Evolutionary conservation across 2,329 filamentous ascomycete species (phyloP).

Genomic region (Ascochyta lentis): DNA sequence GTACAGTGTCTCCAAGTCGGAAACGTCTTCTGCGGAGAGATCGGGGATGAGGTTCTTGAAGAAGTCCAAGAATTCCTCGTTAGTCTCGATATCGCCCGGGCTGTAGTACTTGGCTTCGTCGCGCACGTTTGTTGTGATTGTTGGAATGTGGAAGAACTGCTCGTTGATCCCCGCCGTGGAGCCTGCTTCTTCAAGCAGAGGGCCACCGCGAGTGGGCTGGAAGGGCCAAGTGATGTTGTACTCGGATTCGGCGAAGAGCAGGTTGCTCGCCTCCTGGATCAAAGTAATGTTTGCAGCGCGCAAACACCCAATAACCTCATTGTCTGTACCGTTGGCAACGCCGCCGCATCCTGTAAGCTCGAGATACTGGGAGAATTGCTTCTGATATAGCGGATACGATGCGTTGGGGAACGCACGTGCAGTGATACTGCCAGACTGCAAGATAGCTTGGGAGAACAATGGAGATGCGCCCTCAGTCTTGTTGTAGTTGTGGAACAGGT

Average conservation of each 20-base stretch:
- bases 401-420: constrained; percentile 37
- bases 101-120: constrained; percentile 38
- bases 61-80: constrained; percentile 44
- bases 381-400: constrained; percentile 38
- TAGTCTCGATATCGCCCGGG: constrained; percentile 36
- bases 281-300: constrained; percentile 45
- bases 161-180: constrained; percentile 39
- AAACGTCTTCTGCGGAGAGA: constrained; percentile 24
- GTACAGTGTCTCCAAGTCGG: constrained; percentile 30
- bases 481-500: constrained; percentile 41
- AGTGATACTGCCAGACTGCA: constrained; percentile 38
- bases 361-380: constrained; percentile 31
- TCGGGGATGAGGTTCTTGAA: constrained; percentile 31
- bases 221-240: constrained; percentile 55
- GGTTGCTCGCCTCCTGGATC: constrained; percentile 47
- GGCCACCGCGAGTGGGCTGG: constrained; percentile 53
- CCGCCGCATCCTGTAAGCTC: constrained; percentile 24
- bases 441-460: constrained; percentile 35
- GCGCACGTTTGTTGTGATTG: constrained; percentile 43
- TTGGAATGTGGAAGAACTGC: constrained; percentile 36
- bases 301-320: constrained; percentile 47
- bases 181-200: constrained; percentile 54
- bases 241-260: constrained; percentile 44
- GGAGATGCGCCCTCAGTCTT: constrained; percentile 27
- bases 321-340: constrained; percentile 34